Conservation (phyloP, 805 yeast species). For the Saturnispora zaruensis region DNA sequence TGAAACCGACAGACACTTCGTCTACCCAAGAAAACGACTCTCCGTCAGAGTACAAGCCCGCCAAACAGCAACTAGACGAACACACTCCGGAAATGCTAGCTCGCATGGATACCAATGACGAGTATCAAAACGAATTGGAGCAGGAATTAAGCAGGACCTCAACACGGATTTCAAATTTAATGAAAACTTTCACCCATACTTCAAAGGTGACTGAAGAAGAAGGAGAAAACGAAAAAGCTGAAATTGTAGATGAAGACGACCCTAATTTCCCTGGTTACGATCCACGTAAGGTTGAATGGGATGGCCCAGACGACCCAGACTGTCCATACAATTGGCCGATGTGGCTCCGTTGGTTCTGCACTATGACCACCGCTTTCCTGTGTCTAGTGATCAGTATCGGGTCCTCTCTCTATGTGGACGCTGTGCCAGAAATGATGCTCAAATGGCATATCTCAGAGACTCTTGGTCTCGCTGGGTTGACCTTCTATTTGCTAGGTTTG, state of each 20-base stretch:
- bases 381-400: conserved; percentile 71
- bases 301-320: conserved; percentile 46
- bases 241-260: conserved; percentile 21
- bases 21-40: background rate
- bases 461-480: conserved; percentile 56
- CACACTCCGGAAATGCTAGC: background rate
- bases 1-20: background rate
- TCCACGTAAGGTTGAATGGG: conserved; percentile 46
- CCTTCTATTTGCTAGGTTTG: conserved; percentile 63
- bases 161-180: conserved; percentile 16
- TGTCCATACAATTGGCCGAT: conserved; percentile 65
- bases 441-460: conserved; percentile 50
- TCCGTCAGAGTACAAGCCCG: background rate
- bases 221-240: conserved; percentile 11
- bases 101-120: conserved; percentile 4
- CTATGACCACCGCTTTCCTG: conserved; percentile 54
- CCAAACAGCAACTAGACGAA: background rate
- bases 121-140: conserved; percentile 19
- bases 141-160: conserved; percentile 19
- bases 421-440: conserved; percentile 45
- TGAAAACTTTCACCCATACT: conserved; percentile 13
- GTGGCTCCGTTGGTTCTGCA: conserved; percentile 55
- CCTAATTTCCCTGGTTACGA: conserved; percentile 26
- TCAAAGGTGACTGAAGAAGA: conserved; percentile 8
- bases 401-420: conserved; percentile 61